Conservation (phyloP, 108 stramenopile species). For the Cyclotella distinguenda region DNA sequence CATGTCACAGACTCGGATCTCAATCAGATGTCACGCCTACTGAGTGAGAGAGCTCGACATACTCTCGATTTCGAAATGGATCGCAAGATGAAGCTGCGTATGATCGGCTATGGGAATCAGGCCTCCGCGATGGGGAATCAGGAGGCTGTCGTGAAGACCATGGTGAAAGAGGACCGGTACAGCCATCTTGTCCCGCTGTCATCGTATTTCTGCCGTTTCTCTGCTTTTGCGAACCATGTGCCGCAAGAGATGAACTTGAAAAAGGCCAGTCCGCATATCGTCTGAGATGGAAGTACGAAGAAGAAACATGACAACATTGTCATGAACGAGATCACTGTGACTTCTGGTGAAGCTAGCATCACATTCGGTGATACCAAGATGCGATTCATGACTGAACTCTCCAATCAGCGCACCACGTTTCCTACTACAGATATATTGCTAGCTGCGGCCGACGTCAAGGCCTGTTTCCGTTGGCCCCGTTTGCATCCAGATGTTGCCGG, state of each 20-base stretch:
- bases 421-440: not conserved
- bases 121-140: too few relatives aligned
- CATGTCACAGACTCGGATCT: too few relatives aligned
- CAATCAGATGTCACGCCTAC: too few relatives aligned
- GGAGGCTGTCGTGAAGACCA: not conserved
- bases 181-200: not conserved
- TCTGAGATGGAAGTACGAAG: not conserved
- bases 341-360: not conserved
- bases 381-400: not conserved
- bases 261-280: not conserved
- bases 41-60: too few relatives aligned
- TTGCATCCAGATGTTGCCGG: not conserved
- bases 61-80: too few relatives aligned
- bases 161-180: constrained; percentile 15
- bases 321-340: not conserved
- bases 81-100: too few relatives aligned
- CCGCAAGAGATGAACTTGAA: constrained; percentile 1
- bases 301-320: not conserved
- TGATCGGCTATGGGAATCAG: too few relatives aligned
- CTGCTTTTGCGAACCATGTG: not conserved
- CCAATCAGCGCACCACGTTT: not conserved
- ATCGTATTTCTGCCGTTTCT: not conserved
- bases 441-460: constrained; percentile 1
- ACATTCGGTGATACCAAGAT: not conserved
- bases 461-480: constrained; percentile 5